Percentiles rank a stretch among this genome's conserved stretches.
phyloP scores from a whole-genome alignment of 2,329 filamentous ascomycete genomes.

The Rachicladosporium sp. region DNA sequence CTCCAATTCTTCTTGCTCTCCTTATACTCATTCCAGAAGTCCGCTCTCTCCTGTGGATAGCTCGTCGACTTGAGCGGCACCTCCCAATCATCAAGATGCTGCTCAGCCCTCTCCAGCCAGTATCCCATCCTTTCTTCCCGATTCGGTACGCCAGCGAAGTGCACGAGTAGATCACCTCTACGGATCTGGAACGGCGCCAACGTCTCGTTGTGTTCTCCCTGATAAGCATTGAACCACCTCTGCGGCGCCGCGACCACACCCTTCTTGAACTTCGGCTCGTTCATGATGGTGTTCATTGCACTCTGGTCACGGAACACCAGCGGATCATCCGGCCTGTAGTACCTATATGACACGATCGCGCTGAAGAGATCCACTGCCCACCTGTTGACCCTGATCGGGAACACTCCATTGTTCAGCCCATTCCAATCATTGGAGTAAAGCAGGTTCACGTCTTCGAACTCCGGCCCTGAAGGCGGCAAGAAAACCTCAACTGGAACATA shows the following conservation, averaged over 20 bases:
- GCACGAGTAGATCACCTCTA: conserved; percentile 31
- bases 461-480: conserved; percentile 22
- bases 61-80: conserved; percentile 25
- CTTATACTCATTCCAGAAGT: conserved; percentile 24
- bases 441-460: conserved; percentile 26
- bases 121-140: conserved; percentile 25
- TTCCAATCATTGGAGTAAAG: conserved; percentile 29
- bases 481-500: conserved; percentile 29
- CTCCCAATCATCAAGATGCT: conserved; percentile 28
- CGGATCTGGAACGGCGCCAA: conserved; percentile 25
- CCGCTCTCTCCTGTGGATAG: conserved; percentile 24
- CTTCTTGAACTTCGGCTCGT: conserved; percentile 21
- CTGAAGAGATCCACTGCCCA: conserved; percentile 30
- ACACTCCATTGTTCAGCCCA: conserved; percentile 33
- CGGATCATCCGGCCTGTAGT: conserved; percentile 25
- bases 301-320: conserved; percentile 29
- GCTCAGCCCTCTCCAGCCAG: conserved; percentile 27
- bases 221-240: conserved; percentile 34
- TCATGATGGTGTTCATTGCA: conserved; percentile 28
- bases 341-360: conserved; percentile 27
- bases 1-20: conserved; percentile 12
- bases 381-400: conserved; percentile 27
- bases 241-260: conserved; percentile 27
- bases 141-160: conserved; percentile 28
- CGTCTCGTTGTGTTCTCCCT: conserved; percentile 27